Base-by-base conservation (phyloP, 2,329 filamentous ascomycete species). In the Colletotrichum scovillei region DNA sequence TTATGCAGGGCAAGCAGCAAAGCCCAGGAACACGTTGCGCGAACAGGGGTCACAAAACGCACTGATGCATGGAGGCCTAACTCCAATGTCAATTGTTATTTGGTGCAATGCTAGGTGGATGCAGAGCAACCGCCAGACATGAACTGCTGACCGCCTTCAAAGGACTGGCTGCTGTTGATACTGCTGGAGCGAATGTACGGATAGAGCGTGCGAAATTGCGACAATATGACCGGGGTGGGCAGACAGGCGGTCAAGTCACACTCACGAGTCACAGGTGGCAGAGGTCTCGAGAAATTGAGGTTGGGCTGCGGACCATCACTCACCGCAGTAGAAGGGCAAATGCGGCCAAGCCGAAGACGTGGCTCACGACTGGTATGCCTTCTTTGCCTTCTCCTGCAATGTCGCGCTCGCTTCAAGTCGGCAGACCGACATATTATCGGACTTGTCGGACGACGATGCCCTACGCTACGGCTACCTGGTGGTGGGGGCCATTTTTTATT, bases 1-100 rank as follows among this genome's bases (percentile, higher is more conserved):
- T 22, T 49, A 49, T 60, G 67, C 67, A 70, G 22, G 66, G 38
- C 53, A 64, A 57, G 49, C n/a, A 42, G 57, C 53, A 69, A 9
- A 38, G 58, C 65, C 52, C 64, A 72, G 69, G 69, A 72, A 69
- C 65, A 69, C 67, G 70, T 65, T 56, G 65, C 57, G 63, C 66
- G 42, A 59, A 19, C 14, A 49, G 8, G 58, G 69, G 65, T 53
- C 52, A 66, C 19, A 38, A 69, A 38, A 49, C 24, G 60, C 26
- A 63, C 26, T 24, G 66, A 69, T 65, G 70, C 70, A 73, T 57
- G 55, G 70, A 69, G 60, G 70, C 70, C 70, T 65, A 70, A 73
- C 60, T 19, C 42, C n/a, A 28, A 32, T 53, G 19, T 26, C 16
- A 26, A 24, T 16, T 14, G n/a, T 3, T 32, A 32, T 32, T 32